A percentile compares a stretch with the other conserved stretches of the same genome.
Conservation (phyloP, 768 basidiomycete species). For the Agaricus subrufescens region DNA sequence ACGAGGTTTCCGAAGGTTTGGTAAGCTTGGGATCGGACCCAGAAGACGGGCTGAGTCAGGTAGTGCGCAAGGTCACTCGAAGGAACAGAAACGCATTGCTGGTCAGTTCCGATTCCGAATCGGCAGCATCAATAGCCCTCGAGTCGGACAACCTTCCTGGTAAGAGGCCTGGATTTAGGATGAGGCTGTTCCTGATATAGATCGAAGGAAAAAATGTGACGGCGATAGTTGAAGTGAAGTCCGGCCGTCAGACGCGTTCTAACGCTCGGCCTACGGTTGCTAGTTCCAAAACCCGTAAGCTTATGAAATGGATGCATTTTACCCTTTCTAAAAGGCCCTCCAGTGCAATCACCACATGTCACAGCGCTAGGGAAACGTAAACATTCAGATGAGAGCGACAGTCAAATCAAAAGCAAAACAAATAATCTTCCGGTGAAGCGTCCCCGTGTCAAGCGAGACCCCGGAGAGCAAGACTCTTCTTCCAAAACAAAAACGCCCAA, state of each 20-base stretch:
- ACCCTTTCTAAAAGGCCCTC: neutral
- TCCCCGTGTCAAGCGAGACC: slow-evolving; percentile 4
- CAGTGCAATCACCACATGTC: neutral
- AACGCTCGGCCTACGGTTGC: neutral
- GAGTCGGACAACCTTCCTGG: neutral
- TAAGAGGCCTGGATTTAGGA: neutral
- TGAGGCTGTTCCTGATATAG: neutral
- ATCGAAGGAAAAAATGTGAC: neutral
- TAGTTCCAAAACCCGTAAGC: neutral
- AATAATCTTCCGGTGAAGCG: neutral
- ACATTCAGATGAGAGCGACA: neutral
- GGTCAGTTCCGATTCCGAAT: neutral
- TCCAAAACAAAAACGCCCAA: neutral
- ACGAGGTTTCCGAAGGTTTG: neutral
- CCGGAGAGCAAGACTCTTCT: neutral
- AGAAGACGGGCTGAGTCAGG: slow-evolving; percentile 1
- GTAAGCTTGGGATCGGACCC: neutral
- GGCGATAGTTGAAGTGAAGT: neutral
- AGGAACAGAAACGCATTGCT: neutral
- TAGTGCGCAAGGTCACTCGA: neutral
- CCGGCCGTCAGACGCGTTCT: neutral
- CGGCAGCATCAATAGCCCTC: neutral
- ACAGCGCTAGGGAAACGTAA: neutral
- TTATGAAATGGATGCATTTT: neutral
- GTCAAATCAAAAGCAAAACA: neutral